phyloP scores from a whole-genome alignment of 257 asterid species.

The Pogostemon cablin region DNA sequence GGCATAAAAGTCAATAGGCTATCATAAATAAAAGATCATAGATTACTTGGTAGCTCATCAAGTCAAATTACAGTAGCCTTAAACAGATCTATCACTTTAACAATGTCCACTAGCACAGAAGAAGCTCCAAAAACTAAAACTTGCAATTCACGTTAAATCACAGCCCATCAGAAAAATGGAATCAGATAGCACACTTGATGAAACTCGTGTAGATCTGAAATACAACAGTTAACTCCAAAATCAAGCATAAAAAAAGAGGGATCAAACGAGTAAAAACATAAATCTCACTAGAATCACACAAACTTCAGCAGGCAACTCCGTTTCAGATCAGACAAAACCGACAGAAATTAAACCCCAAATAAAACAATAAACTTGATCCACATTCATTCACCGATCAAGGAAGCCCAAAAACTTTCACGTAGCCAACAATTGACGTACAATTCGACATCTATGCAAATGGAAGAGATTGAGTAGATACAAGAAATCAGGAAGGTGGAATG shows the following conservation, averaged over 20 bases:
- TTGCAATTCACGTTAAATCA: slow-evolving; percentile 24
- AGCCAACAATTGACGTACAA: slow-evolving; percentile 17
- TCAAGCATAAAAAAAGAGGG: slow-evolving; percentile 29
- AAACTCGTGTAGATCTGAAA: slow-evolving; percentile 28
- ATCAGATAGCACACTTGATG: slow-evolving; percentile 4
- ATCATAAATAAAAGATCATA: neutral
- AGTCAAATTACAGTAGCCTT: slow-evolving; percentile 4
- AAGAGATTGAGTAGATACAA: neutral
- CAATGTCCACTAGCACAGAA: slow-evolving; percentile 22
- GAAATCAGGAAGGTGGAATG: neutral
- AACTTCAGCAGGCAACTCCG: neutral
- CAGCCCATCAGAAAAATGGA: neutral
- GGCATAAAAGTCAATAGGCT: slow-evolving; percentile 7
- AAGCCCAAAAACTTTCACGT: slow-evolving; percentile 20
- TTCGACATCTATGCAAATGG: slow-evolving; percentile 15
- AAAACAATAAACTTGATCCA: slow-evolving; percentile 7
- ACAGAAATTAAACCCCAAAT: slow-evolving; percentile 18
- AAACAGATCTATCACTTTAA: slow-evolving; percentile 35
- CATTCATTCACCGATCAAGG: neutral
- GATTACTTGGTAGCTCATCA: neutral
- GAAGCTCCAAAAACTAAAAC: slow-evolving; percentile 26
- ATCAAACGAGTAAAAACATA: slow-evolving; percentile 30
- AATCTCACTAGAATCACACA: slow-evolving; percentile 25
- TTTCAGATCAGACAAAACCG: slow-evolving; percentile 32
- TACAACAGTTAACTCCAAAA: slow-evolving; percentile 15